phyloP scores from a whole-genome alignment of 495 filamentous ascomycete genomes.

The Penicillium crystallinum region DNA sequence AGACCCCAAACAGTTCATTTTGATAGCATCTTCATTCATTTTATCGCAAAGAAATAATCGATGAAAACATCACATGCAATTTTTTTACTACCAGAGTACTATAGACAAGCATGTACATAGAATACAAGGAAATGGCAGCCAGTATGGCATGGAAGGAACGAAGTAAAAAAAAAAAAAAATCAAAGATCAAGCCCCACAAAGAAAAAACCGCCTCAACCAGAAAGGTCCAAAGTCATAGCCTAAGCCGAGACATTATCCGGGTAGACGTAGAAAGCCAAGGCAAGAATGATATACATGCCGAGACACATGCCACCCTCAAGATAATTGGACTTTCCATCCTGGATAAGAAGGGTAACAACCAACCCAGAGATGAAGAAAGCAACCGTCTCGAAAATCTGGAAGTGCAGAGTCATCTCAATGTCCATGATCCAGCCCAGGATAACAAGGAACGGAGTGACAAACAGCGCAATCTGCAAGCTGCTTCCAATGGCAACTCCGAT shows the following conservation, averaged over 20 bases:
- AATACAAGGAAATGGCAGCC: not conserved
- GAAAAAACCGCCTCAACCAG: not conserved
- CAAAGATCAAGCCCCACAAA: not conserved
- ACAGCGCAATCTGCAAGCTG: constrained; percentile 89
- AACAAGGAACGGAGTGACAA: constrained; percentile 87
- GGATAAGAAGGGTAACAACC: constrained; percentile 87
- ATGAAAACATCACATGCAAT: not conserved
- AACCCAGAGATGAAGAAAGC: constrained; percentile 85
- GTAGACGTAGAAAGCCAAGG: constrained; percentile 84
- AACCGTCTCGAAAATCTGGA: constrained; percentile 90
- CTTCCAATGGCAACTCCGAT: constrained; percentile 92
- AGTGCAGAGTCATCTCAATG: constrained; percentile 83
- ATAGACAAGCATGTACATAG: constrained; percentile 1
- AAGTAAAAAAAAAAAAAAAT: not conserved
- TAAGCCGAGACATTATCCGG: constrained; percentile 51
- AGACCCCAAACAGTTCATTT: too few species aligned
- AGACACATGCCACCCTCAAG: constrained; percentile 89
- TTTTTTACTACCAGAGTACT: constrained; percentile 1
- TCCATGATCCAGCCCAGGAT: constrained; percentile 87
- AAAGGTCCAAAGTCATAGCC: not conserved
- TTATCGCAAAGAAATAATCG: not conserved
- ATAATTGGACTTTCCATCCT: constrained; percentile 94
- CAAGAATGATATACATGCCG: constrained; percentile 76
- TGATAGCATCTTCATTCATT: too few species aligned
- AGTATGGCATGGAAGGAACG: not conserved